Evolutionary conservation across 805 yeast species (phyloP).

Genomic region (Yarrowia divulgata): DNA sequence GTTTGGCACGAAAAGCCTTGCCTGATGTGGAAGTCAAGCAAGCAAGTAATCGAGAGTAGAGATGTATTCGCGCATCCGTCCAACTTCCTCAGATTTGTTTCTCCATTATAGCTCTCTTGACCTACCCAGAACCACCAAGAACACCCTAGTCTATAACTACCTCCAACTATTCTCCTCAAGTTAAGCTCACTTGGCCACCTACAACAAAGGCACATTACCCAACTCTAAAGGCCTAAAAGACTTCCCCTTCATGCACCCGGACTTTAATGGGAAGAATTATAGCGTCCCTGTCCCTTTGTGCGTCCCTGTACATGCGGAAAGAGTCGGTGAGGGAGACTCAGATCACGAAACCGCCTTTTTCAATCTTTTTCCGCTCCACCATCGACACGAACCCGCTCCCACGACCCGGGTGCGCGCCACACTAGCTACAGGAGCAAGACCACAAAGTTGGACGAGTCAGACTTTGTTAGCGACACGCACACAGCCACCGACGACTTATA

Average conservation of each 20-base stretch:
- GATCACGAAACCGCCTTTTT: constrained; percentile 5
- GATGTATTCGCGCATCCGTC: no score
- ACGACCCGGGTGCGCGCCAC: background rate
- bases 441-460: no score
- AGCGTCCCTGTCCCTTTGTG: constrained; percentile 1
- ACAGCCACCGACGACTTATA: no score
- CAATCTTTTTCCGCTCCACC: background rate
- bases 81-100: no score
- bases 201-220: constrained; percentile 9
- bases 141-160: no score
- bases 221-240: constrained; percentile 10
- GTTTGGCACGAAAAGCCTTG: background rate
- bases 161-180: background rate
- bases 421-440: no score
- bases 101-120: no score
- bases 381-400: background rate
- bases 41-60: no score
- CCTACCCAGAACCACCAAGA: no score
- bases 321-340: background rate
- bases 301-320: background rate
- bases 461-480: no score
- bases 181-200: background rate
- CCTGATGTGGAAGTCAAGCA: no score
- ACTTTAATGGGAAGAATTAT: constrained; percentile 27
- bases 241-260: constrained; percentile 21